Evolutionary conservation across 2,329 filamentous ascomycete species (phyloP), one percentile per base, ranked within the genome.

Genomic region (Ceratocystis harringtonii): DNA sequence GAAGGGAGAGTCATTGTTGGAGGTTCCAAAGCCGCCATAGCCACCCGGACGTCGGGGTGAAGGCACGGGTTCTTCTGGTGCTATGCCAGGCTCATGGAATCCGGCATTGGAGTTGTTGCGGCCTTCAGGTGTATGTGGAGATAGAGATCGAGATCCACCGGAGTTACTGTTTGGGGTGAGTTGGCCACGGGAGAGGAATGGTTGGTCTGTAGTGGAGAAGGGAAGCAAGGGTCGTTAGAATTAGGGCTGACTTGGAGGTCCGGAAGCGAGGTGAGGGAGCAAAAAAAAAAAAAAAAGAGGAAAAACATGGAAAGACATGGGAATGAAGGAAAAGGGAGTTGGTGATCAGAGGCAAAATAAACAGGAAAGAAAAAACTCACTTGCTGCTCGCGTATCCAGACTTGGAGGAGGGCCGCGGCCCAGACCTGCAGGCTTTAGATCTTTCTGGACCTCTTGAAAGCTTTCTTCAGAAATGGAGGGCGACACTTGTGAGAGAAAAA

Each of bases 131-230:
- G 82, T 84, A 65, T 80, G 77, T 6, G 87, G 86, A n/a, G 88
- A 89, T 30, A 81, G 77, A 66, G 80, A 82, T 68, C 79, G 80
- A 50, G 84, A 85, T 62, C 80, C 81, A 69, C 80, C 81, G 25
- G 80, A 80, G 65, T 79, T 80, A 73, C 84, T 89, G 62, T 81
- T 76, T 62, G 85, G 85, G 10, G 85, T 89, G 66, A 86, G 75
- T 72, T 86, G 80, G 63, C 80, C 81, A 62, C 80, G 78, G 48
- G 77, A 80, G 68, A 78, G 71, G 70, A 79, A 86, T 28, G 78
- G 76, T 66, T 78, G 78, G 70, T 86, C 83, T 86, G 68, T 36
- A 58, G n/a, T 8, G 50, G 22, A 15, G 48, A 25, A n/a, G 48
- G 5, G n/a, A 25, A 25, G 15, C 48, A 19, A 17, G 62, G 30